Base-by-base conservation (phyloP, 2,329 filamentous ascomycete species). In the Colletotrichum chlorophyti region DNA sequence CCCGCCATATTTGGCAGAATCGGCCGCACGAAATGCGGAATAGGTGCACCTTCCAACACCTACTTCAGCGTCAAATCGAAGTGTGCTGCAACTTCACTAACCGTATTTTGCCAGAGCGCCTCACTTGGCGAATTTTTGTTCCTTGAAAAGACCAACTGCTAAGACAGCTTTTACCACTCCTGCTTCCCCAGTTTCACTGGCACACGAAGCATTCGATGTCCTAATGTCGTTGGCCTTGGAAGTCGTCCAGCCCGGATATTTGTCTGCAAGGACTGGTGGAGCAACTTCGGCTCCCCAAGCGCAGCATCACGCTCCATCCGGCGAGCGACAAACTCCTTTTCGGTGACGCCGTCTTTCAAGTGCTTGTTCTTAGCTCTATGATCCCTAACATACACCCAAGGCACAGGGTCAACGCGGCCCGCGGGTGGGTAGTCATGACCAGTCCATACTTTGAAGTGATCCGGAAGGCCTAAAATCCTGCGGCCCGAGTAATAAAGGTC, bases 141-240 rank as follows among this genome's bases (percentile, higher is more conserved):
- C n/a, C n/a, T n/a, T n/a, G n/a, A n/a, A n/a, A n/a, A n/a, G n/a
- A n/a, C n/a, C n/a, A n/a, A n/a, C n/a, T n/a, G n/a, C n/a, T n/a
- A n/a, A n/a, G n/a, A n/a, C n/a, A n/a, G n/a, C 6, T 29, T 7
- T 58, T 21, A 91, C 89, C 5, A 85, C 80, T 65, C 87, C 88
- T 40, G 10, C 10, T 21, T 50, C 11, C 29, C 37, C 1, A 72
- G 15, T 52, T 68, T 71, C 1, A 77, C 31, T 0, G 75, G 75
- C 14, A 78, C 9, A 43, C 73, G 72, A 7, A 78, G 55, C 53
- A 75, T 55, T 9, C 70, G 65, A 12, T 69, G 63, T 0, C 73
- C 72, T 1, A 60, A 62, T 1, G 60, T 59, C 5, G 66, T 72
- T 5, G 65, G 58, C 32, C 55, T 64, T 0, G 80, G 81, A 6